A percentile compares a stretch with the other conserved stretches of the same genome.
These are phyloP conservation scores for Lipomyces sp. DNA, from an alignment of 805 yeast genomes.

Conservation along the genomic window DNA sequence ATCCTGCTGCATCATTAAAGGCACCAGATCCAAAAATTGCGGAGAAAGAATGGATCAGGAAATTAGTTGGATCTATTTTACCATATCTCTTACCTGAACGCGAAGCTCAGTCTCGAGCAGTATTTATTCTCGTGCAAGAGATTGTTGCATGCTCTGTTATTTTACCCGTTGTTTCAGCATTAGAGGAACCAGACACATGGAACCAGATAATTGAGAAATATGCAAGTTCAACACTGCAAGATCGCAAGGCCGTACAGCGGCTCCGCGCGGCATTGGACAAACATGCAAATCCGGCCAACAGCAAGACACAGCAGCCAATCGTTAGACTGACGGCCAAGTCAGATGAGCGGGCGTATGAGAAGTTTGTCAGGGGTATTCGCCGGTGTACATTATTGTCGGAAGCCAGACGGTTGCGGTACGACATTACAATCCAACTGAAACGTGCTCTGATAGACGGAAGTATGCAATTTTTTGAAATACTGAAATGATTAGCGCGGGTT, in stretches of 20 bases:
- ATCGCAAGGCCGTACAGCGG: slow-evolving; percentile 72
- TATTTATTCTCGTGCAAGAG: slow-evolving; percentile 61
- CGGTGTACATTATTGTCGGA: slow-evolving; percentile 49
- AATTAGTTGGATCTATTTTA: slow-evolving; percentile 50
- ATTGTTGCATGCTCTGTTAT: slow-evolving; percentile 64
- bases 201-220: slow-evolving; percentile 65
- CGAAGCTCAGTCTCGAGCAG: slow-evolving; percentile 54
- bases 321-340: slow-evolving; percentile 50
- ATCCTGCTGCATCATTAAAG: slow-evolving; percentile 57
- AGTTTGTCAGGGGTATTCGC: slow-evolving; percentile 48
- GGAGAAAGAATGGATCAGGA: slow-evolving; percentile 58
- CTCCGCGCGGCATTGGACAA: slow-evolving; percentile 71
- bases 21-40: slow-evolving; percentile 48
- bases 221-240: slow-evolving; percentile 69
- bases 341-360: slow-evolving; percentile 50
- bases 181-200: slow-evolving; percentile 77
- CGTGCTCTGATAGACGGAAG: slow-evolving; percentile 47
- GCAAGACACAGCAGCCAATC: slow-evolving; percentile 28
- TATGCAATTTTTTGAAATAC: neutral
- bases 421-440: slow-evolving; percentile 54
- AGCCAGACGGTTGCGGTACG: slow-evolving; percentile 56
- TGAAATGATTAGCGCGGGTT: neutral
- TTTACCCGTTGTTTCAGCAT: slow-evolving; percentile 55
- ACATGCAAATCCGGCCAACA: slow-evolving; percentile 48
- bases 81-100: slow-evolving; percentile 55